A percentile compares a stretch with the other conserved stretches of the same genome.
phyloP scores from a whole-genome alignment of 2,329 filamentous ascomycete genomes.

The Emydomyces testavorans region DNA sequence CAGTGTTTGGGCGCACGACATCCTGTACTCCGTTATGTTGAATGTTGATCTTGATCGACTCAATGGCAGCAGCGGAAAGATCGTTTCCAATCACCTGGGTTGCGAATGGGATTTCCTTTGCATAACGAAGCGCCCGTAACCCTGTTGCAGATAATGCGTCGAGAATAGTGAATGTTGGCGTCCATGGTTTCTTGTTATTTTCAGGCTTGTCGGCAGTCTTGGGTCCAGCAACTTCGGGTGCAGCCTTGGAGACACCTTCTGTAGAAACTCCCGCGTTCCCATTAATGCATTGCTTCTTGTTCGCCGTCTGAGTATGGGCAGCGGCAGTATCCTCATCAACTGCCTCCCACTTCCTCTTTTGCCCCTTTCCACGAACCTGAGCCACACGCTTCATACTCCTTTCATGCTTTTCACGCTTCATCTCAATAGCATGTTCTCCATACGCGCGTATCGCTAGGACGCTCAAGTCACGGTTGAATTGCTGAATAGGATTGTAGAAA shows the following conservation, averaged over 20 bases:
- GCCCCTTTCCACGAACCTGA: conserved; percentile 30
- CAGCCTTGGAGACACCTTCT: background rate
- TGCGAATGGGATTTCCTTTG: conserved; percentile 74
- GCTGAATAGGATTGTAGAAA: conserved; percentile 98
- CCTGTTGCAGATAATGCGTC: conserved; percentile 93
- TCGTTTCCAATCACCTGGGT: conserved; percentile 84
- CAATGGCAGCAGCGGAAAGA: conserved; percentile 62
- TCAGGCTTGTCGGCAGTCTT: conserved; percentile 12
- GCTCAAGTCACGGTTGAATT: conserved; percentile 94
- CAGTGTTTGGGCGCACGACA: conserved; percentile 60
- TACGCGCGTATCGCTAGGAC: conserved; percentile 86
- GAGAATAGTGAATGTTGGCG: conserved; percentile 62
- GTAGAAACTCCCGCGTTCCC: conserved; percentile 8
- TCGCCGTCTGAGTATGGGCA: conserved; percentile 2
- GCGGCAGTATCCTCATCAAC: conserved; percentile 2
- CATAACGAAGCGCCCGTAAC: conserved; percentile 79
- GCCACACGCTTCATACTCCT: conserved; percentile 28
- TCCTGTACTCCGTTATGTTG: conserved; percentile 64
- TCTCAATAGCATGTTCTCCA: conserved; percentile 53
- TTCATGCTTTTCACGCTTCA: conserved; percentile 42
- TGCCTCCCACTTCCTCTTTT: conserved; percentile 13
- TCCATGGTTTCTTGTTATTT: conserved; percentile 24
- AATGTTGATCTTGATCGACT: conserved; percentile 74
- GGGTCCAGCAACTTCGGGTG: conserved; percentile 7
- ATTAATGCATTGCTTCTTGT: conserved; percentile 7